Percentiles rank a stretch among this genome's conserved stretches.
phyloP scores from a whole-genome alignment of 1,139 yeast species.

The Protomyces macrosporus region DNA sequence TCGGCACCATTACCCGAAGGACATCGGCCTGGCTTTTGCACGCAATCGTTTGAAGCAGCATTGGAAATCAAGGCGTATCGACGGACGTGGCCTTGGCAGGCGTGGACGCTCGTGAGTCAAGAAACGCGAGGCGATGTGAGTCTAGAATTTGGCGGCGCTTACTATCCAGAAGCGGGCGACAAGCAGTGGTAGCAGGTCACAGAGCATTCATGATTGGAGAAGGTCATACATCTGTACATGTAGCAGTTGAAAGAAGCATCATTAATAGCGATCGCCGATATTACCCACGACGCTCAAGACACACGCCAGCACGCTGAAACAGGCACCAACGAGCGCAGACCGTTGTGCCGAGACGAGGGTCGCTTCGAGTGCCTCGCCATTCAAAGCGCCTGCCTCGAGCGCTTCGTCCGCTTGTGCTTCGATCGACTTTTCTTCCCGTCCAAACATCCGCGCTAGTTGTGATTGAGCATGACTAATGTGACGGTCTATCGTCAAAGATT shows the following conservation, averaged over 20 bases:
- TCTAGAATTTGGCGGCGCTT: constrained; percentile 20
- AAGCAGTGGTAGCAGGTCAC: not conserved
- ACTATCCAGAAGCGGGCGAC: constrained; percentile 11
- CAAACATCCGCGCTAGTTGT: not conserved
- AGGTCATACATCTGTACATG: not conserved
- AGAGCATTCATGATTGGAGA: not conserved
- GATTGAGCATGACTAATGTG: no score
- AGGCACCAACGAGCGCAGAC: not conserved
- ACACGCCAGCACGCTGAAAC: not conserved
- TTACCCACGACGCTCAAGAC: constrained; percentile 14
- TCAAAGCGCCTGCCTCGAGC: not conserved
- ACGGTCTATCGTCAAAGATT: not conserved
- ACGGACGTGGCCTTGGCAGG: constrained; percentile 14
- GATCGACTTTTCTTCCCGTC: not conserved
- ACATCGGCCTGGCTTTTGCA: constrained; percentile 10
- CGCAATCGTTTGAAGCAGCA: constrained; percentile 22
- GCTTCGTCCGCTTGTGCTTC: not conserved
- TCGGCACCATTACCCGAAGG: constrained; percentile 20
- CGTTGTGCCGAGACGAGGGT: not conserved
- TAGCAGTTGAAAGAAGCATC: not conserved
- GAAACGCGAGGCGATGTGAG: constrained; percentile 8
- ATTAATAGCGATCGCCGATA: constrained; percentile 12
- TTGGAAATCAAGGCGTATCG: not conserved
- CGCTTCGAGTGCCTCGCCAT: constrained; percentile 8
- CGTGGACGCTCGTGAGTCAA: constrained; percentile 1